A percentile compares a stretch with the other conserved stretches of the same genome.
phyloP scores from a whole-genome alignment of 805 yeast species.

The Clavispora santaluciae region DNA sequence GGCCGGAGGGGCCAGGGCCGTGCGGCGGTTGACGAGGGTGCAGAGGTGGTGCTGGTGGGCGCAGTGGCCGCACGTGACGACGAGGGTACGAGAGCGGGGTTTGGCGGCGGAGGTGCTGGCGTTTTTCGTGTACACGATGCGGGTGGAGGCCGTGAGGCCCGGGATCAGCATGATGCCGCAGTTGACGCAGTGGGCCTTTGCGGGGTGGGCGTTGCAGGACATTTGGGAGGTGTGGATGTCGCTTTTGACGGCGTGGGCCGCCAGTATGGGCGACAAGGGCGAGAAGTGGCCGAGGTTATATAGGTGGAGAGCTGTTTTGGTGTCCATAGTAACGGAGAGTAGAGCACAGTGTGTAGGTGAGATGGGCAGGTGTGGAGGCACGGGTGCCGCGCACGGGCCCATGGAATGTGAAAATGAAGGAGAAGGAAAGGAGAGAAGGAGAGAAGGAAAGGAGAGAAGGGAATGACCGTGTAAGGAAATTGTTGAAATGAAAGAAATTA shows the following conservation, averaged over 20 bases:
- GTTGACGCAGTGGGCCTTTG: conserved; percentile 21
- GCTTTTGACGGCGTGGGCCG: conserved; percentile 20
- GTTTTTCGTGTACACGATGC: conserved; percentile 17
- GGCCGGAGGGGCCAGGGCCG: not conserved
- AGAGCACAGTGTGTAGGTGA: too few species aligned
- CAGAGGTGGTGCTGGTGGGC: not conserved
- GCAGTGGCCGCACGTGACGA: not conserved
- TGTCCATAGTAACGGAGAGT: conserved; percentile 4
- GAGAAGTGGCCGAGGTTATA: conserved; percentile 27
- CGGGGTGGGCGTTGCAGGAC: conserved; percentile 25
- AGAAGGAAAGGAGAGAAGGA: too few species aligned
- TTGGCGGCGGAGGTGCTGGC: not conserved
- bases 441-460: too few species aligned
- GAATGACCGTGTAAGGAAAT: too few species aligned
- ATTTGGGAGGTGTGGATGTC: conserved; percentile 19
- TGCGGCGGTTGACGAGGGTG: not conserved
- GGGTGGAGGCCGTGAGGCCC: conserved; percentile 26
- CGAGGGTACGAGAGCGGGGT: not conserved
- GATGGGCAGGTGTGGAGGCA: too few species aligned
- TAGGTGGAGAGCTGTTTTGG: conserved; percentile 17
- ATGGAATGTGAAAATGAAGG: too few species aligned
- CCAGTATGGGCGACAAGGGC: conserved; percentile 23
- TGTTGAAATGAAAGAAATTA: too few species aligned
- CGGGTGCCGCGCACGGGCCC: too few species aligned
- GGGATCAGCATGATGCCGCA: conserved; percentile 33